A percentile compares a stretch with the other conserved stretches of the same genome.
These are phyloP conservation scores for Colletotrichum incanum DNA, from an alignment of 2,329 filamentous ascomycete genomes.

Conservation along the genomic window DNA sequence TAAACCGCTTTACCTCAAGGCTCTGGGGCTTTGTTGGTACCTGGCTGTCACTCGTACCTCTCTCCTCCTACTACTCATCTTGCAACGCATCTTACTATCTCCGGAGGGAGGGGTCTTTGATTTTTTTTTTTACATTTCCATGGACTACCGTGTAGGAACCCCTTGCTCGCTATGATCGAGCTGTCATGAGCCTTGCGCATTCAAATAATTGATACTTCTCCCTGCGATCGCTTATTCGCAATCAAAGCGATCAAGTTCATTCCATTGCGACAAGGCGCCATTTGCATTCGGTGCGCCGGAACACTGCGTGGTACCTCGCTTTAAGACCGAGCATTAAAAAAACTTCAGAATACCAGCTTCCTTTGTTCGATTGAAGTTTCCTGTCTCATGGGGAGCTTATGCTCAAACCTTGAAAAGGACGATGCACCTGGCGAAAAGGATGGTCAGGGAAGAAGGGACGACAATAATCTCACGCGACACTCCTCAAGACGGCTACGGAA, in stretches of 20 bases:
- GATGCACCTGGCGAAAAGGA: conserved; percentile 42
- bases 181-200: conserved; percentile 6
- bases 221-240: background rate
- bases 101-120: background rate
- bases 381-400: conserved; percentile 40
- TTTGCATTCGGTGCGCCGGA: background rate
- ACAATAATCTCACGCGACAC: conserved; percentile 25
- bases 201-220: conserved; percentile 13
- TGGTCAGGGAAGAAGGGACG: conserved; percentile 40
- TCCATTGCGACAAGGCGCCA: conserved; percentile 7
- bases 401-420: conserved; percentile 44
- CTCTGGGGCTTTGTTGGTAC: background rate
- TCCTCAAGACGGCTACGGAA: conserved; percentile 38
- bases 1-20: background rate
- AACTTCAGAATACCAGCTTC: background rate
- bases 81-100: background rate
- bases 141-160: background rate
- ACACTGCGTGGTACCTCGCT: background rate
- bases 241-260: background rate
- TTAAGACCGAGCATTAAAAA: background rate
- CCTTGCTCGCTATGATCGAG: conserved; percentile 3
- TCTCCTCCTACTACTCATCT: background rate
- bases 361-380: background rate
- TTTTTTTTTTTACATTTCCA: background rate
- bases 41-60: background rate